phyloP scores from a whole-genome alignment of 371 early-diverging fungal species.

The Saksenaea vasiformis region DNA sequence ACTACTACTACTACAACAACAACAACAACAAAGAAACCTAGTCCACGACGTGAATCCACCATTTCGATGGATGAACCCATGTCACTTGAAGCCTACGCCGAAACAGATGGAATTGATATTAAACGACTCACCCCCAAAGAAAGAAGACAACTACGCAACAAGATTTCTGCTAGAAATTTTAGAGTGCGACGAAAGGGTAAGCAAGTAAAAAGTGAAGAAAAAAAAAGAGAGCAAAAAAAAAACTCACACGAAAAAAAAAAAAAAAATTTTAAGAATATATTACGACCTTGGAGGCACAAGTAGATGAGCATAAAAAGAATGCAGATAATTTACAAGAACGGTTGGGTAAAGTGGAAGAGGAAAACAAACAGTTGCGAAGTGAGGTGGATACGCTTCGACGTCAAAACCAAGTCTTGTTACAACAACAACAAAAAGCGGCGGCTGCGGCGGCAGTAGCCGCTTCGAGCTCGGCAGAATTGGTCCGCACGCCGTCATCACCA shows the following conservation, averaged over 20 bases:
- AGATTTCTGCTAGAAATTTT: slow-evolving; percentile 87
- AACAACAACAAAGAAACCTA: neutral
- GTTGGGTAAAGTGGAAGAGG: slow-evolving; percentile 50
- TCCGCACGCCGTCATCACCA: slow-evolving; percentile 27
- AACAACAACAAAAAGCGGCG: slow-evolving; percentile 14
- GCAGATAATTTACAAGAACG: slow-evolving; percentile 50
- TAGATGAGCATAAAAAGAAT: slow-evolving; percentile 65
- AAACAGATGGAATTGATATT: slow-evolving; percentile 31
- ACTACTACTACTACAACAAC: neutral
- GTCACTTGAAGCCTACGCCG: slow-evolving; percentile 27
- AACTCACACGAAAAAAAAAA: neutral
- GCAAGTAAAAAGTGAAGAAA: slow-evolving; percentile 3
- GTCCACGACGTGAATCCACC: slow-evolving; percentile 17
- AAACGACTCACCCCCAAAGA: slow-evolving; percentile 75
- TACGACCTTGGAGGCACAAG: slow-evolving; percentile 77
- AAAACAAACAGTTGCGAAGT: slow-evolving; percentile 58
- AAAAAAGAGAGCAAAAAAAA: neutral
- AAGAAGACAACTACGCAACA: slow-evolving; percentile 84
- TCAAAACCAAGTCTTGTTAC: slow-evolving; percentile 38
- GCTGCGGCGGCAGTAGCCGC: slow-evolving; percentile 7
- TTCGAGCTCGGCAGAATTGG: slow-evolving; percentile 12
- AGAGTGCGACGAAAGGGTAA: slow-evolving; percentile 85
- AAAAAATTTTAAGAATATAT: slow-evolving; percentile 73
- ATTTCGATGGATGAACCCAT: slow-evolving; percentile 18
- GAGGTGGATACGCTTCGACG: slow-evolving; percentile 52